These are phyloP conservation scores for Encephalitozoon hellem DNA, from an alignment of 371 early-diverging fungal genomes.

Conservation along the genomic window DNA sequence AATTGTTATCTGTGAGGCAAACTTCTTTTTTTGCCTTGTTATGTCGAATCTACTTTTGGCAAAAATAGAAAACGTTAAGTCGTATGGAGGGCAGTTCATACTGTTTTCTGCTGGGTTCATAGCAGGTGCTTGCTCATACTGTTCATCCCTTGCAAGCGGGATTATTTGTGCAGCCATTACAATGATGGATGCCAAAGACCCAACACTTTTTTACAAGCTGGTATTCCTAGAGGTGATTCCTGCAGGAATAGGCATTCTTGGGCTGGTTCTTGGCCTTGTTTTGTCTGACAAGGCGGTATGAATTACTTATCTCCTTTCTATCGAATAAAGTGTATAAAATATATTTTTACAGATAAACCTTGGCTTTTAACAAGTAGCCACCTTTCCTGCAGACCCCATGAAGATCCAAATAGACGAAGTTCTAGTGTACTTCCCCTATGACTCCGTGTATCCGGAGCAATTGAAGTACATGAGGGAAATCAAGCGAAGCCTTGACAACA, in stretches of 20 bases:
- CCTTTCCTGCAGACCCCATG: slow-evolving; percentile 36
- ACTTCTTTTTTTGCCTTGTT: slow-evolving; percentile 53
- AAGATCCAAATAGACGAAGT: slow-evolving; percentile 70
- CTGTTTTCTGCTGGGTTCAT: slow-evolving; percentile 52
- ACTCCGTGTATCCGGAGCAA: slow-evolving; percentile 97
- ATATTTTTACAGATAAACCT: background rate
- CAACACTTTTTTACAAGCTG: slow-evolving; percentile 58
- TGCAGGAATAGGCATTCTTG: slow-evolving; percentile 58
- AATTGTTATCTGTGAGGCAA: slow-evolving; percentile 61
- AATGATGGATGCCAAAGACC: slow-evolving; percentile 58
- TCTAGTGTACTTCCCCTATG: slow-evolving; percentile 90
- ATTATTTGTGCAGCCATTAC: slow-evolving; percentile 56
- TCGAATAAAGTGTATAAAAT: background rate
- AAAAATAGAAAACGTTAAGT: slow-evolving; percentile 1
- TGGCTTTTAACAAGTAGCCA: background rate
- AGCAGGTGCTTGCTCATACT: slow-evolving; percentile 52
- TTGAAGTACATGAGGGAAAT: slow-evolving; percentile 92
- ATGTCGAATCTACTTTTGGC: slow-evolving; percentile 9
- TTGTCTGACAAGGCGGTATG: slow-evolving; percentile 29
- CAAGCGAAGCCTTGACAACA: slow-evolving; percentile 75
- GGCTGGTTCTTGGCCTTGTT: slow-evolving; percentile 53
- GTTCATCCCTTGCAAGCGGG: slow-evolving; percentile 55
- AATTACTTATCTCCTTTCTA: background rate
- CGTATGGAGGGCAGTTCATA: slow-evolving; percentile 23
- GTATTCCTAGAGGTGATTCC: slow-evolving; percentile 59